These are phyloP conservation scores for Aspergillus felis DNA, from an alignment of 2,329 filamentous ascomycete species.

Conservation along the genomic window DNA sequence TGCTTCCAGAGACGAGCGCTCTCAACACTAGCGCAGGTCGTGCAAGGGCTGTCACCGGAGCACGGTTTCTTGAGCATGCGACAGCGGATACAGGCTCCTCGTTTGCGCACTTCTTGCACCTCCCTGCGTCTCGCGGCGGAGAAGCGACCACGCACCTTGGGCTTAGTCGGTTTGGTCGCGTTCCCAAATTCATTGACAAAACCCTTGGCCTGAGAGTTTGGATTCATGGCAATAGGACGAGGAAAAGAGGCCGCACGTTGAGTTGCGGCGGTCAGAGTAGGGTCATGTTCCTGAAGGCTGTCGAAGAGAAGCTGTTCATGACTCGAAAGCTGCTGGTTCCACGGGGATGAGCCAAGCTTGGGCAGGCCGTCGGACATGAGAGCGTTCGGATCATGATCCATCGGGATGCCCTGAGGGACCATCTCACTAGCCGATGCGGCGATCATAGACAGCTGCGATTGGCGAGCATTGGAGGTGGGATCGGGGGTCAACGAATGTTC, in stretches of 20 bases:
- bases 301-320: constrained; percentile 39
- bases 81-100: constrained; percentile 59
- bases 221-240: constrained; percentile 42
- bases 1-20: constrained; percentile 60
- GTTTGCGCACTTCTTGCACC: constrained; percentile 57
- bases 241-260: constrained; percentile 39
- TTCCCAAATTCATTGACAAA: constrained; percentile 41
- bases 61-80: constrained; percentile 64
- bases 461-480: constrained; percentile 33
- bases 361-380: constrained; percentile 25
- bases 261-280: constrained; percentile 35
- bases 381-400: constrained; percentile 30
- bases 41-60: constrained; percentile 58
- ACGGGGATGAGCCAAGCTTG: constrained; percentile 24
- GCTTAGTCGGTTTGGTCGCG: constrained; percentile 40
- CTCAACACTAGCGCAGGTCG: constrained; percentile 56
- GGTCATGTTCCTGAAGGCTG: constrained; percentile 38
- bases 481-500: constrained; percentile 34
- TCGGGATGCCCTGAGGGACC: constrained; percentile 36
- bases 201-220: constrained; percentile 36
- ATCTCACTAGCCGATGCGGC: constrained; percentile 46
- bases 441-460: constrained; percentile 44
- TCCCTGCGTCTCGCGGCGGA: constrained; percentile 54
- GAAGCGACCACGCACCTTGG: constrained; percentile 53
- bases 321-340: constrained; percentile 35